A percentile compares a stretch with the other conserved stretches of the same genome.
Conservation (phyloP, 768 basidiomycete species). For the Saitozyma sp. region DNA sequence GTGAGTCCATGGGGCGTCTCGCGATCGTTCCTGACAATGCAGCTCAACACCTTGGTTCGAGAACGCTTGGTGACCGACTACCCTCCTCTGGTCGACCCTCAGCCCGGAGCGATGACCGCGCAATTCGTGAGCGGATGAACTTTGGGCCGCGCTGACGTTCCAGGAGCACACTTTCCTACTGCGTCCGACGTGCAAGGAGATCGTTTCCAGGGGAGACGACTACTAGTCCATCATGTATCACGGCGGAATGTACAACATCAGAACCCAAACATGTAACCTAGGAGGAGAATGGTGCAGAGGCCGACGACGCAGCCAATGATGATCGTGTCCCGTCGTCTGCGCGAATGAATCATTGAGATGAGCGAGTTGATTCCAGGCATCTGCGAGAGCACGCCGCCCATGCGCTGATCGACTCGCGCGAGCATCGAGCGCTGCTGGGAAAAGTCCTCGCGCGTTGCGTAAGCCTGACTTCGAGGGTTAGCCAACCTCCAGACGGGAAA, state of each 20-base stretch:
- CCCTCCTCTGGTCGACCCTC: slow-evolving; percentile 83
- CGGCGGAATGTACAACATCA: slow-evolving; percentile 10
- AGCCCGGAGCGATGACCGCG: slow-evolving; percentile 78
- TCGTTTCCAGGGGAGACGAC: slow-evolving; percentile 57
- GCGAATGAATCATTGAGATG: slow-evolving; percentile 85
- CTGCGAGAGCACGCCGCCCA: slow-evolving; percentile 75
- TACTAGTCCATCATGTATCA: slow-evolving; percentile 42
- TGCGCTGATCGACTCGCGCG: slow-evolving; percentile 75
- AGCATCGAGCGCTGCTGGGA: slow-evolving; percentile 73
- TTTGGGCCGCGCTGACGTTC: not conserved
- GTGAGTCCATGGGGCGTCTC: slow-evolving; percentile 54
- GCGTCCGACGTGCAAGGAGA: slow-evolving; percentile 57
- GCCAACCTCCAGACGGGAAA: slow-evolving; percentile 5
- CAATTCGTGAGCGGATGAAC: slow-evolving; percentile 57
- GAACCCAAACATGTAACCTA: slow-evolving; percentile 57
- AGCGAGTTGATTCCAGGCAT: slow-evolving; percentile 95
- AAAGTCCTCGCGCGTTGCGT: slow-evolving; percentile 94
- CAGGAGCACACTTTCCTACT: slow-evolving; percentile 58
- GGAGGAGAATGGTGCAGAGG: slow-evolving; percentile 67
- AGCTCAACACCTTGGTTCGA: slow-evolving; percentile 86
- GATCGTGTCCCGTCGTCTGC: slow-evolving; percentile 82
- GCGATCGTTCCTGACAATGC: slow-evolving; percentile 10
- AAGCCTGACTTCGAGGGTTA: slow-evolving; percentile 72
- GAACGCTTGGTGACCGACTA: slow-evolving; percentile 89
- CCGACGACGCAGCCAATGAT: slow-evolving; percentile 87